phyloP scores from a whole-genome alignment of 352 stramenopile species.

The Phytophthora cactorum region DNA sequence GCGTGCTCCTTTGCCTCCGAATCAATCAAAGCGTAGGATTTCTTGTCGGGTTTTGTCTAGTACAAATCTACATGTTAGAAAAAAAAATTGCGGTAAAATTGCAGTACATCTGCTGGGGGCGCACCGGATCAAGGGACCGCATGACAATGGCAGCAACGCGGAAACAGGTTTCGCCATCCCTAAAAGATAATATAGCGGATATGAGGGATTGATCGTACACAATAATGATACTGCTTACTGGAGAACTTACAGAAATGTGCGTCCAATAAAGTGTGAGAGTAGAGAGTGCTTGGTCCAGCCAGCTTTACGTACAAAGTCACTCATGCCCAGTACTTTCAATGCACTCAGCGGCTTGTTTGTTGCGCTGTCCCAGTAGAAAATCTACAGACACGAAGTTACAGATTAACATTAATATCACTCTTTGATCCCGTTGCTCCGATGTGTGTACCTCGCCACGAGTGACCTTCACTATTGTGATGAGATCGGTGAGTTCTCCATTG shows the following conservation, averaged over 20 bases:
- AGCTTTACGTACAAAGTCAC: constrained; percentile 76
- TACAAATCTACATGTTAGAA: constrained; percentile 3
- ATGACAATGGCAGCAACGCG: constrained; percentile 57
- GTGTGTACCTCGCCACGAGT: constrained; percentile 61
- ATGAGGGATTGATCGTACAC: not conserved
- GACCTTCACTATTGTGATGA: constrained; percentile 81
- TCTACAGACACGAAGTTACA: constrained; percentile 35
- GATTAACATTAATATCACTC: not conserved
- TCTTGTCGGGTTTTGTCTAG: constrained; percentile 65
- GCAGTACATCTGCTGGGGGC: not conserved
- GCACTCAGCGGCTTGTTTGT: constrained; percentile 44
- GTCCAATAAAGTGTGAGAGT: constrained; percentile 76
- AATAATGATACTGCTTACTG: not conserved
- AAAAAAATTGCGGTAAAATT: not conserved
- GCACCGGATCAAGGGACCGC: constrained; percentile 51
- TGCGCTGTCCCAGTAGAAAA: constrained; percentile 70
- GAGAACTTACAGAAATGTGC: constrained; percentile 59
- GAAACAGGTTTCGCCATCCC: constrained; percentile 54
- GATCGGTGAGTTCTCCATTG: constrained; percentile 57
- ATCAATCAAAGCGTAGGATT: constrained; percentile 63
- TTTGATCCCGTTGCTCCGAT: not conserved
- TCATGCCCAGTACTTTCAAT: constrained; percentile 72
- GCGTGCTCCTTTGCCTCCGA: constrained; percentile 50
- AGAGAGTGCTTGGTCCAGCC: constrained; percentile 75
- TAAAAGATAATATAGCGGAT: constrained; percentile 13